Conservation (phyloP, 2,329 filamentous ascomycete species). For the Venturia pyrina region DNA sequence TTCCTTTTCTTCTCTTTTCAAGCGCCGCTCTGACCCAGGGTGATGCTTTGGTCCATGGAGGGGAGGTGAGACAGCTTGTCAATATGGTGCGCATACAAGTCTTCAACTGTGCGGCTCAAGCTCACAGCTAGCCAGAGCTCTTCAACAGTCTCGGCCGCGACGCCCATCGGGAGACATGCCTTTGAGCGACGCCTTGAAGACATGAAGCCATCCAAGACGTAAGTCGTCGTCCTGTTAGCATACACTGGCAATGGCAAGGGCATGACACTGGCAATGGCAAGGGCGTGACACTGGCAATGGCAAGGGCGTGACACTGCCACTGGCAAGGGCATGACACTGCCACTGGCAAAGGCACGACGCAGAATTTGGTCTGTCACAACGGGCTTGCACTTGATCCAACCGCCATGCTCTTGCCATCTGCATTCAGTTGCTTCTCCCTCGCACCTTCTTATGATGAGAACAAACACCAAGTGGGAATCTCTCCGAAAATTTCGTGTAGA, state of each 20-base stretch:
- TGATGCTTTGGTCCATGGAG: constrained; percentile 6
- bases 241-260: constrained; percentile 39
- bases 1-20: not conserved
- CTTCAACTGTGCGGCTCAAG: constrained; percentile 13
- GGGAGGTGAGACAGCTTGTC: constrained; percentile 7
- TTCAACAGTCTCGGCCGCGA: constrained; percentile 60
- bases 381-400: not conserved
- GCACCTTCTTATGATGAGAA: constrained; percentile 62
- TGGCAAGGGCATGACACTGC: too few relatives aligned
- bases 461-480: constrained; percentile 98
- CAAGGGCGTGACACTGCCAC: too few relatives aligned
- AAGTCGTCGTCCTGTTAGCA: constrained; percentile 43
- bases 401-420: constrained; percentile 10
- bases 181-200: constrained; percentile 79
- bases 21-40: not conserved
- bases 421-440: constrained; percentile 18
- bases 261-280: constrained; percentile 45
- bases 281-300: constrained; percentile 40
- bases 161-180: constrained; percentile 52
- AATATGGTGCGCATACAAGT: constrained; percentile 13
- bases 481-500: constrained; percentile 95
- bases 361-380: not conserved
- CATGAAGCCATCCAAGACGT: constrained; percentile 84
- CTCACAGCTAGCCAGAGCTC: constrained; percentile 38
- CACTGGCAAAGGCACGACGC: constrained; percentile 58